Conservation (phyloP, 2,329 filamentous ascomycete genomes). For the Colletotrichum coccodes region DNA sequence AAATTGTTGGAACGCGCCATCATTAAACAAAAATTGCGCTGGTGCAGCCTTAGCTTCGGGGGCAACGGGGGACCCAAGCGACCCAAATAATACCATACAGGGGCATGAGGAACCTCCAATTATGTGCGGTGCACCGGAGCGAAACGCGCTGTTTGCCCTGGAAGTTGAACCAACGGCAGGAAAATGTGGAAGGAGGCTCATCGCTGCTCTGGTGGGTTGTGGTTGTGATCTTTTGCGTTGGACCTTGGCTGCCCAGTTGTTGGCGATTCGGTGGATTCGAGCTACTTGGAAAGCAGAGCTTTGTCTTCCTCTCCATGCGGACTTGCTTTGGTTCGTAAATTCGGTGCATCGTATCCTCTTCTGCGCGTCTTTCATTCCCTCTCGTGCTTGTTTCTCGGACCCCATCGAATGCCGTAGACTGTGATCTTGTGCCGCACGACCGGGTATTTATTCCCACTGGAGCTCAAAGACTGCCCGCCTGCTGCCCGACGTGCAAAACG, state of each 20-base stretch:
- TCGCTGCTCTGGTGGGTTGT: background rate
- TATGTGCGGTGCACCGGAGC: background rate
- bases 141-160: background rate
- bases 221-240: background rate
- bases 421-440: background rate
- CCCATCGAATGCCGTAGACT: background rate
- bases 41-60: constrained; percentile 16
- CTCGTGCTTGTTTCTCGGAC: background rate
- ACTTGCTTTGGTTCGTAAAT: constrained; percentile 15
- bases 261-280: background rate
- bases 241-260: background rate
- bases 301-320: background rate
- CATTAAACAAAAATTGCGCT: constrained; percentile 10
- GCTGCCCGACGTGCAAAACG: background rate
- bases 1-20: constrained; percentile 31
- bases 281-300: background rate
- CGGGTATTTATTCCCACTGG: background rate
- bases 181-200: background rate
- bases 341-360: background rate
- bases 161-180: background rate
- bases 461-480: background rate
- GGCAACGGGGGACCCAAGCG: background rate
- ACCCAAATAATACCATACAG: constrained; percentile 6
- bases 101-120: background rate
- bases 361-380: background rate